Percentiles rank a stretch among this genome's conserved stretches.
Evolutionary conservation across 345 rosid species (phyloP).

Genomic region (Brassica juncea): DNA sequence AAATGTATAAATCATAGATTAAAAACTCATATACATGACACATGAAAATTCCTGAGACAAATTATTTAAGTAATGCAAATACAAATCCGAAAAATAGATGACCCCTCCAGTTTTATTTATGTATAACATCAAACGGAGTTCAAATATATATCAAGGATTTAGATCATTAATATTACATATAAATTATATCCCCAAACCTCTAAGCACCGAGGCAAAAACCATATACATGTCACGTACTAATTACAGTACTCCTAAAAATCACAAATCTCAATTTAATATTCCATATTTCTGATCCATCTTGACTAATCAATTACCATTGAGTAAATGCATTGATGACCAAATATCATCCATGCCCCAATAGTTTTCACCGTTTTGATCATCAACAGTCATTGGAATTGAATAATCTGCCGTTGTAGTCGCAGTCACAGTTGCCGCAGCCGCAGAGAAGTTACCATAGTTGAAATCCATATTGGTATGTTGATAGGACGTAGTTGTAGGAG

Average conservation of each 20-base stretch:
- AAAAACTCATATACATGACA: not conserved
- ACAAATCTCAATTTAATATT: not conserved
- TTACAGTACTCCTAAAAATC: not conserved
- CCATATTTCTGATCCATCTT: not conserved
- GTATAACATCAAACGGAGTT: not conserved
- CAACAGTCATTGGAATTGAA: not conserved
- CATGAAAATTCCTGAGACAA: not conserved
- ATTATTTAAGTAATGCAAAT: not conserved
- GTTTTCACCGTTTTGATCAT: constrained; percentile 1
- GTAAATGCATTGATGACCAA: constrained; percentile 5
- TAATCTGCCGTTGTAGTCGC: not conserved
- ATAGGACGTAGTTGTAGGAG: not conserved
- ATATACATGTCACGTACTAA: not conserved
- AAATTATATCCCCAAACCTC: not conserved
- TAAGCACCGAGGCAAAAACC: not conserved
- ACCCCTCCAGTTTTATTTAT: not conserved
- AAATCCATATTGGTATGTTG: not conserved
- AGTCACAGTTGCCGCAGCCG: not conserved
- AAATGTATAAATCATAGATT: not conserved
- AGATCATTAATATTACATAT: not conserved
- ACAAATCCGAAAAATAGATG: not conserved
- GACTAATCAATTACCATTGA: not conserved
- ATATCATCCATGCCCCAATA: constrained; percentile 6
- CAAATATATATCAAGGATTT: not conserved
- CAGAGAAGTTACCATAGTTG: not conserved